Percentiles rank a stretch among this genome's conserved stretches.
Evolutionary conservation across 1,139 yeast genomes (phyloP).

Genomic region (Lodderomyces pseudojiufengensis): DNA sequence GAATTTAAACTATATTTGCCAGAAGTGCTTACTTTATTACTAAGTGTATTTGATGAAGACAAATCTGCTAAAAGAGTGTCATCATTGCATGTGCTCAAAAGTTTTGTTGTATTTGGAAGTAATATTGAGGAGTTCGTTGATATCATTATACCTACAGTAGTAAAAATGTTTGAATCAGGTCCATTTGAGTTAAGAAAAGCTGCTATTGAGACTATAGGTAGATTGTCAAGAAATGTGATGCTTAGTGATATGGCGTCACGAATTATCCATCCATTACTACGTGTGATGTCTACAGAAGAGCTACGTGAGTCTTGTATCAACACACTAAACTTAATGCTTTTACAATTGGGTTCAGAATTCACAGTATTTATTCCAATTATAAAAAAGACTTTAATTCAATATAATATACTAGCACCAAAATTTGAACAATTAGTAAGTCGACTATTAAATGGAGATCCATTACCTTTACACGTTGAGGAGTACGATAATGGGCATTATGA

Average conservation of each 20-base stretch:
- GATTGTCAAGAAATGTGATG: constrained; percentile 68
- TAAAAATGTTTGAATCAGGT: constrained; percentile 73
- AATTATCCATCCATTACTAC: constrained; percentile 78
- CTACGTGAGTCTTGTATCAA: constrained; percentile 65
- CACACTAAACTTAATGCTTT: constrained; percentile 71
- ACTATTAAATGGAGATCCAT: constrained; percentile 80
- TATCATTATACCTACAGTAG: constrained; percentile 79
- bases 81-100: constrained; percentile 73
- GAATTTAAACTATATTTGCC: constrained; percentile 87
- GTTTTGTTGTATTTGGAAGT: constrained; percentile 85
- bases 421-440: constrained; percentile 82
- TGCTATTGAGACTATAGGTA: constrained; percentile 83
- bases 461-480: constrained; percentile 74
- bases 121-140: constrained; percentile 88
- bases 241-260: constrained; percentile 88
- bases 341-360: constrained; percentile 82
- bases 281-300: constrained; percentile 70
- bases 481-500: constrained; percentile 57
- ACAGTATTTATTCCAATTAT: constrained; percentile 86
- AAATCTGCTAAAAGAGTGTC: constrained; percentile 60
- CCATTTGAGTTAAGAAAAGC: constrained; percentile 58
- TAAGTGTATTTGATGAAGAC: constrained; percentile 78
- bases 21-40: constrained; percentile 67
- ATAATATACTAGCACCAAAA: constrained; percentile 65
- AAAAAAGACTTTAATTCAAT: constrained; percentile 61